Percentiles rank a stretch among this genome's conserved stretches.
Conservation (phyloP, 441 rosid species). For the Daphne laureola region DNA sequence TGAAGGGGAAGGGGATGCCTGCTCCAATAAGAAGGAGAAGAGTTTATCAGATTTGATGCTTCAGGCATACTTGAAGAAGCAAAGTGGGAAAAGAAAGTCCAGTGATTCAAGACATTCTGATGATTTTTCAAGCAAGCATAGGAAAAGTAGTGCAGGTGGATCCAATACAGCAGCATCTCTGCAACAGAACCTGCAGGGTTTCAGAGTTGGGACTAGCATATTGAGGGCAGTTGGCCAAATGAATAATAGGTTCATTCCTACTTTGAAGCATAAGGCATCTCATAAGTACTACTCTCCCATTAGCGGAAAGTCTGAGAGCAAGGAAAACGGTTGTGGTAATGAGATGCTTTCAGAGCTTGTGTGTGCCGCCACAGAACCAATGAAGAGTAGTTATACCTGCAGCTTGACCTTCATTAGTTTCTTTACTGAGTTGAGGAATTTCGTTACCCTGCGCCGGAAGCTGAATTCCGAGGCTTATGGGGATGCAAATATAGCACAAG, state of each 20-base stretch:
- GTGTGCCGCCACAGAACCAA: conserved; percentile 30
- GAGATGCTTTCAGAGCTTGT: conserved; percentile 28
- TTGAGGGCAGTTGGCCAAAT: conserved; percentile 53
- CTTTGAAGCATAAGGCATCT: conserved; percentile 21
- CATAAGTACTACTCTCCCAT: conserved; percentile 13
- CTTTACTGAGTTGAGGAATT: conserved; percentile 36
- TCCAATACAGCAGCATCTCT: conserved; percentile 19
- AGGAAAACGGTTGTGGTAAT: too few species aligned
- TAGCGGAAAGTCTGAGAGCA: conserved; percentile 16
- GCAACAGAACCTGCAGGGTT: conserved; percentile 27
- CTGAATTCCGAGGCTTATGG: conserved; percentile 11
- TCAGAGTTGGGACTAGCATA: conserved; percentile 56
- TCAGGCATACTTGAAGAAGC: conserved; percentile 25
- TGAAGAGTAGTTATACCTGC: conserved; percentile 11
- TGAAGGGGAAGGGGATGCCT: conserved; percentile 22
- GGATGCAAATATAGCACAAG: conserved; percentile 19
- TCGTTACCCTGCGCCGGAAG: conserved; percentile 21
- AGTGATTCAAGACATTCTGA: conserved; percentile 16
- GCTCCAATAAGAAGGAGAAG: conserved; percentile 41
- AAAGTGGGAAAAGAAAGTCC: conserved; percentile 39
- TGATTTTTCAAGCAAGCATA: conserved; percentile 23
- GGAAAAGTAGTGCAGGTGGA: conserved; percentile 20
- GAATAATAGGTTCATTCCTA: conserved; percentile 35
- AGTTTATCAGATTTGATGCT: conserved; percentile 49
- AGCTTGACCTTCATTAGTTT: conserved; percentile 21